phyloP scores from a whole-genome alignment of 2,329 filamentous ascomycete species.

The Cercospora sp. region DNA sequence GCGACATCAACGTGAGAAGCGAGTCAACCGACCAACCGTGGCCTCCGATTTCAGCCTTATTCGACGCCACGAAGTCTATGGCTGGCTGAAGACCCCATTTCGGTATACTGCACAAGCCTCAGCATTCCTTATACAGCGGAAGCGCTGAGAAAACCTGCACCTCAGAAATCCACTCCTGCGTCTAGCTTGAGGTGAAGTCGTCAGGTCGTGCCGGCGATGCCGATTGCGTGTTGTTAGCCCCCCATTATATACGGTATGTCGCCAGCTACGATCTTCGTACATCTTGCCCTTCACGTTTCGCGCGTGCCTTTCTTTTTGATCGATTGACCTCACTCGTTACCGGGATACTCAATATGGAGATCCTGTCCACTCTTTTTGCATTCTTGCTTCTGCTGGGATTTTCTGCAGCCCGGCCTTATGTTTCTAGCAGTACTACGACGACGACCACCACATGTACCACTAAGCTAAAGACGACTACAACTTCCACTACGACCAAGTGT shows the following conservation, averaged over 20 bases:
- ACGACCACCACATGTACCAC: background rate
- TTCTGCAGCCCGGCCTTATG: background rate
- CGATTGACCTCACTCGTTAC: background rate
- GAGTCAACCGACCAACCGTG: background rate
- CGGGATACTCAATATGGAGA: constrained; percentile 1
- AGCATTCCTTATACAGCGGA: background rate
- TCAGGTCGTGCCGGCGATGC: background rate
- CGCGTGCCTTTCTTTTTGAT: background rate
- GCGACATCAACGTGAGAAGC: background rate
- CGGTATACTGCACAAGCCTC: constrained; percentile 1
- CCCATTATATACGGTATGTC: background rate
- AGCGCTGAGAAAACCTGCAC: background rate
- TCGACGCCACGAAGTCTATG: background rate
- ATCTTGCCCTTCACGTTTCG: constrained; percentile 2
- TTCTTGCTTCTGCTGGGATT: background rate
- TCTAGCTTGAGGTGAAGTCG: background rate
- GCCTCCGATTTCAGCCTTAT: background rate
- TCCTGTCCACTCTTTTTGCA: constrained; percentile 7
- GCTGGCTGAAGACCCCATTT: constrained; percentile 1
- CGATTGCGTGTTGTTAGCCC: background rate
- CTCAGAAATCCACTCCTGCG: background rate
- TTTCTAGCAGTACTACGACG: background rate
- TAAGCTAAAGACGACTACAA: background rate
- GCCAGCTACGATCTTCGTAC: background rate
- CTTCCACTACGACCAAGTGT: background rate